phyloP scores from a whole-genome alignment of 495 filamentous ascomycete genomes.

The Trichoderma parareesei region DNA sequence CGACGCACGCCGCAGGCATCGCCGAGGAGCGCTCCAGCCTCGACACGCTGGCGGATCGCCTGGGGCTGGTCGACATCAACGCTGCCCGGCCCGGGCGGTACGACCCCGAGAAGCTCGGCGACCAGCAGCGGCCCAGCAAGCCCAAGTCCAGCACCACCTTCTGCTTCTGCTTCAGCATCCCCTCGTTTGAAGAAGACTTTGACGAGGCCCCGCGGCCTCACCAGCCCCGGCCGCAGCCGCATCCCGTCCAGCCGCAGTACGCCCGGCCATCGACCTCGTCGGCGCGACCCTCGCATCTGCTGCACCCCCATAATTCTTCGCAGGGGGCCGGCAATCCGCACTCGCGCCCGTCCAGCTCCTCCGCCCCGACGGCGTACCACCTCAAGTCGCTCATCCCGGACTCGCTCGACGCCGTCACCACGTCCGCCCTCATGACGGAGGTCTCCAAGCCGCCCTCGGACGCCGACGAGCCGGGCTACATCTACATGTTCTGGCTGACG shows the following conservation, averaged over 20 bases:
- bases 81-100: slow-evolving; percentile 15
- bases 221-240: slow-evolving; percentile 23
- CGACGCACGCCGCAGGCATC: slow-evolving; percentile 23
- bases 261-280: slow-evolving; percentile 26
- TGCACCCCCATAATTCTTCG: slow-evolving; percentile 14
- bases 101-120: slow-evolving; percentile 15
- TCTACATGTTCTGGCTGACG: slow-evolving; percentile 95
- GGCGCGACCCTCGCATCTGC: slow-evolving; percentile 20
- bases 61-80: slow-evolving; percentile 60
- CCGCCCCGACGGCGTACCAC: slow-evolving; percentile 29
- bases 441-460: slow-evolving; percentile 73
- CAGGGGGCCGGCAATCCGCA: slow-evolving; percentile 19
- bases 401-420: slow-evolving; percentile 52
- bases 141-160: slow-evolving; percentile 22
- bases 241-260: slow-evolving; percentile 1
- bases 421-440: slow-evolving; percentile 59
- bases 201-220: slow-evolving; percentile 25
- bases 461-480: slow-evolving; percentile 80
- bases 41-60: slow-evolving; percentile 70
- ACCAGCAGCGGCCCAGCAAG: not conserved
- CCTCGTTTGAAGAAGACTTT: slow-evolving; percentile 24
- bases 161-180: slow-evolving; percentile 40
- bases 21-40: slow-evolving; percentile 54
- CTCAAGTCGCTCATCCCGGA: slow-evolving; percentile 52
- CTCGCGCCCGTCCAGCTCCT: slow-evolving; percentile 23